These are phyloP conservation scores for Hirsutella minnesotensis DNA, from an alignment of 2,329 filamentous ascomycete species.

Conservation along the genomic window DNA sequence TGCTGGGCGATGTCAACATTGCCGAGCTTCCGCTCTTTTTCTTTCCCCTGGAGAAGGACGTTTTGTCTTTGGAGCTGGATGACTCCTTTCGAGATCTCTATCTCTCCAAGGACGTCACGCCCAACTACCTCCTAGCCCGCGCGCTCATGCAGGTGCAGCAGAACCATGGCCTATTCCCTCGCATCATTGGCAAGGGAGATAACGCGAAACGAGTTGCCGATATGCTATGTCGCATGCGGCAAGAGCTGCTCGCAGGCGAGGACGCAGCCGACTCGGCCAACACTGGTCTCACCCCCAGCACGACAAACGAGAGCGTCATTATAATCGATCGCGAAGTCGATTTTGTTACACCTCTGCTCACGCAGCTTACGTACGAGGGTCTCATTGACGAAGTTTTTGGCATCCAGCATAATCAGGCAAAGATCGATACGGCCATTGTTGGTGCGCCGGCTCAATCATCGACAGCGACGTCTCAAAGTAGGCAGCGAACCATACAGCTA, in stretches of 20 bases:
- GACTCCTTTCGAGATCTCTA: slow-evolving; percentile 82
- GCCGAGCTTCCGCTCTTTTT: slow-evolving; percentile 81
- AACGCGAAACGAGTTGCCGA: slow-evolving; percentile 84
- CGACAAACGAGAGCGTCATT: slow-evolving; percentile 78
- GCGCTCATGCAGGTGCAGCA: slow-evolving; percentile 92
- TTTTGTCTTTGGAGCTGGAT: slow-evolving; percentile 82
- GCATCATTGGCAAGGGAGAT: slow-evolving; percentile 91
- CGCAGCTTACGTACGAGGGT: slow-evolving; percentile 93
- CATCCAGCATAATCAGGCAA: slow-evolving; percentile 84
- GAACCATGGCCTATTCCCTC: slow-evolving; percentile 83
- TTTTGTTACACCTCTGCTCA: slow-evolving; percentile 81
- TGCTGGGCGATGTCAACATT: slow-evolving; percentile 85
- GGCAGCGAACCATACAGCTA: slow-evolving; percentile 78
- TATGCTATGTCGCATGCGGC: slow-evolving; percentile 79
- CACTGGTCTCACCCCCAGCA: slow-evolving; percentile 70
- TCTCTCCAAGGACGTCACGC: slow-evolving; percentile 78
- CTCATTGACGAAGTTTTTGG: slow-evolving; percentile 88
- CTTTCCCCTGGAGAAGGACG: slow-evolving; percentile 80
- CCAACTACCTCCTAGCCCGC: slow-evolving; percentile 78
- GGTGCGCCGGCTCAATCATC: slow-evolving; percentile 57
- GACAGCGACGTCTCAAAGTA: slow-evolving; percentile 43
- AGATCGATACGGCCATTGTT: slow-evolving; percentile 82
- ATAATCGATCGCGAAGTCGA: slow-evolving; percentile 94
- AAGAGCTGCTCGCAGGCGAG: slow-evolving; percentile 74
- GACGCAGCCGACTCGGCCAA: slow-evolving; percentile 49